These are phyloP conservation scores for Mariannaea sp. DNA, from an alignment of 2,329 filamentous ascomycete species.

Conservation along the genomic window DNA sequence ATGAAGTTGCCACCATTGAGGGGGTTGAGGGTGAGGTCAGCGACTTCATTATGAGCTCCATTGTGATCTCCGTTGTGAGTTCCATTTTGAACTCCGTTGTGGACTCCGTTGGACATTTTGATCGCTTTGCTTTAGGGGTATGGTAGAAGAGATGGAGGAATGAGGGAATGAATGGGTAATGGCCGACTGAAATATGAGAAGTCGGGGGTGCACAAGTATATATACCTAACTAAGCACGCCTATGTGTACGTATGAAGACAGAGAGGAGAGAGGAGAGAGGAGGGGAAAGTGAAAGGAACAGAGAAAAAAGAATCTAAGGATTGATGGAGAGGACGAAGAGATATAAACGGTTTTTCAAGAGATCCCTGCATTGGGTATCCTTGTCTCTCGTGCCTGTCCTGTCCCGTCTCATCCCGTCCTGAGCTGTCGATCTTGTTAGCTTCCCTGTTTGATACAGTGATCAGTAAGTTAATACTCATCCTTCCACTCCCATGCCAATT, in stretches of 20 bases:
- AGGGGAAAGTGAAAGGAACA: background rate
- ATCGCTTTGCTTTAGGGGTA: background rate
- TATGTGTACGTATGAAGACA: too few relatives aligned
- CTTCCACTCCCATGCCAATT: constrained; percentile 1
- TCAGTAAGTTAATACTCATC: background rate
- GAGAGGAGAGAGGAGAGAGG: too few relatives aligned
- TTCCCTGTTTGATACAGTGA: background rate
- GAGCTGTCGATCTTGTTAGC: background rate
- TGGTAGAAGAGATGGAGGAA: background rate
- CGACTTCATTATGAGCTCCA: background rate
- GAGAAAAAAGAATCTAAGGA: background rate
- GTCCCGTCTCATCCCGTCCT: too few relatives aligned
- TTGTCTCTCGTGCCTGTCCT: background rate
- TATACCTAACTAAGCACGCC: too few relatives aligned
- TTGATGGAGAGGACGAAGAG: background rate
- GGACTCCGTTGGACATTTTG: constrained; percentile 3
- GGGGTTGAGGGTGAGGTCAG: constrained; percentile 24
- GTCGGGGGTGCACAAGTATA: too few relatives aligned
- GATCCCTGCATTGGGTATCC: background rate
- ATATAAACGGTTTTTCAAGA: background rate
- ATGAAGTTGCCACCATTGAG: constrained; percentile 36
- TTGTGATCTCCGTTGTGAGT: background rate
- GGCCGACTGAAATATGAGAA: too few relatives aligned
- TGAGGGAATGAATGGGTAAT: background rate
- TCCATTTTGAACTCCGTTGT: background rate